Conservation (phyloP, 495 filamentous ascomycete genomes). For the Aspergillus nidulans region DNA sequence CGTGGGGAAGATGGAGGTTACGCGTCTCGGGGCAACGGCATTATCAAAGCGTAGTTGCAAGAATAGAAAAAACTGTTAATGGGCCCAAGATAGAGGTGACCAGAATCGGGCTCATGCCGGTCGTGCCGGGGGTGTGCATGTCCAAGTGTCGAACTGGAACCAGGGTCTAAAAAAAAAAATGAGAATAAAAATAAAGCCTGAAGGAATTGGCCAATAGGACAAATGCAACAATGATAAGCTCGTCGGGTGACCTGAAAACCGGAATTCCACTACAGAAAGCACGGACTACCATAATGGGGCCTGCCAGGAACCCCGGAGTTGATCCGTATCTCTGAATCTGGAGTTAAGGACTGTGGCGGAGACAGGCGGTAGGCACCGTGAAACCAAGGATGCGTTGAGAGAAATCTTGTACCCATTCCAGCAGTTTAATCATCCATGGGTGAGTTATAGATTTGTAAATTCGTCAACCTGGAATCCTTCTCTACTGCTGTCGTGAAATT, state of each 20-base stretch:
- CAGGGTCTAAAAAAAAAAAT: neutral
- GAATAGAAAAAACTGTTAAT: neutral
- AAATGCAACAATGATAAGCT: constrained; percentile 7
- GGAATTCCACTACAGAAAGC: neutral
- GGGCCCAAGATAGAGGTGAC: neutral
- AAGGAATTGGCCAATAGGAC: constrained; percentile 8
- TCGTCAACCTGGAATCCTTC: too few species aligned
- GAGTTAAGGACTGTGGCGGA: neutral
- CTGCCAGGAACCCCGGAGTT: constrained; percentile 1
- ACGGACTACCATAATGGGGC: constrained; percentile 8
- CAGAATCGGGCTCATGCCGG: neutral
- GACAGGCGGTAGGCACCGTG: neutral
- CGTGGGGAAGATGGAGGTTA: neutral
- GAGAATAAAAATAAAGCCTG: constrained; percentile 4
- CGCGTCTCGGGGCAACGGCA: neutral
- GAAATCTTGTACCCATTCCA: neutral
- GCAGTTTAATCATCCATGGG: too few species aligned
- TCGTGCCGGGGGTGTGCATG: neutral
- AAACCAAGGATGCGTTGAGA: neutral
- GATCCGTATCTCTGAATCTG: neutral
- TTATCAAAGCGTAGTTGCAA: neutral
- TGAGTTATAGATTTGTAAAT: too few species aligned
- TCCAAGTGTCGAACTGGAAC: neutral
- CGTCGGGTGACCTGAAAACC: constrained; percentile 9
- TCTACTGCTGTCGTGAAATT: too few species aligned